phyloP scores from a whole-genome alignment of 2,329 filamentous ascomycete genomes.

The Ophiognomonia clavigignenti-juglandacearum region DNA sequence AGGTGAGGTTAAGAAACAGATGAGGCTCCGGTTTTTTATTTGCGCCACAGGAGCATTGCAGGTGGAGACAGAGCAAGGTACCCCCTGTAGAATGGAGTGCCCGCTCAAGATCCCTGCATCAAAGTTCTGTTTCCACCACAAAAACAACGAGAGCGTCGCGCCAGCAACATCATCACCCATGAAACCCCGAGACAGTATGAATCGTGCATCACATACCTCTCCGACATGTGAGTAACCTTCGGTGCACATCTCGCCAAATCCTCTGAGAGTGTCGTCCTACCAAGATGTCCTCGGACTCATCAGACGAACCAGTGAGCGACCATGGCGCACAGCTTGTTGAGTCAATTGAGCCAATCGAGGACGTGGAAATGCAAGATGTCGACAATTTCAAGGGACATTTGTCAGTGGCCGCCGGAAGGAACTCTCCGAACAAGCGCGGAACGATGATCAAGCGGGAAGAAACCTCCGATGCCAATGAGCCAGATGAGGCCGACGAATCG shows the following conservation, averaged over 20 bases:
- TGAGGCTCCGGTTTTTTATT: background rate
- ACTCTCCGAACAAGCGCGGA: background rate
- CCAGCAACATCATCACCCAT: background rate
- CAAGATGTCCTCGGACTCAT: slow-evolving; percentile 5
- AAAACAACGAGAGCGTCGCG: background rate
- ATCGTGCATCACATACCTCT: too few species aligned
- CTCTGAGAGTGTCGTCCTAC: background rate
- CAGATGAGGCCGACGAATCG: background rate
- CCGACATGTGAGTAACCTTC: too few species aligned
- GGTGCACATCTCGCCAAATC: background rate
- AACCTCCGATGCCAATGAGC: too few species aligned
- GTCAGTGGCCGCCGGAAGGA: too few species aligned
- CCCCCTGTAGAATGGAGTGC: too few species aligned
- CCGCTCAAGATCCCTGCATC: background rate
- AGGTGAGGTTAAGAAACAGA: slow-evolving; percentile 11
- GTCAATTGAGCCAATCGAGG: background rate
- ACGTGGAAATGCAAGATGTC: background rate
- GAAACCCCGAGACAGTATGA: too few species aligned
- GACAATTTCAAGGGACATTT: background rate
- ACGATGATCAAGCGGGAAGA: background rate
- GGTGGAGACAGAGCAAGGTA: too few species aligned
- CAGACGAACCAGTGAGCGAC: slow-evolving; percentile 6
- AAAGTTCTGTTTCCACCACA: background rate
- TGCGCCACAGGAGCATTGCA: slow-evolving; percentile 1
- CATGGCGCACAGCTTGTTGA: background rate